Evolutionary conservation across 106 monocot genomes (phyloP), one percentile per base, ranked within the genome.

Genomic region (Narthecium ossifragum): DNA sequence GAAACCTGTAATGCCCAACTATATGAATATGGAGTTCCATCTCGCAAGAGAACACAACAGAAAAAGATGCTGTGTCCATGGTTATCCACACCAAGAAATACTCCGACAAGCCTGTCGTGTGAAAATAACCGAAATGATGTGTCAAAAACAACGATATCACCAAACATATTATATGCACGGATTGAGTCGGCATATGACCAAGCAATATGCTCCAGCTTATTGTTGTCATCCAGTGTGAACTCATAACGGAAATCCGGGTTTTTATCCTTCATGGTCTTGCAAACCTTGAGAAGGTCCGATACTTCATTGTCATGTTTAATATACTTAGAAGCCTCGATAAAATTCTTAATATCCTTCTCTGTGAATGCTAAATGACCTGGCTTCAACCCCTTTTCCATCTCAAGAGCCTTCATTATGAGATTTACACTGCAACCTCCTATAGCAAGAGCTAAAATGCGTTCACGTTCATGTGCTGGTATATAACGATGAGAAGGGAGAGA

Each of bases 41-140:
- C 77, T 13, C 77, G 53, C 76, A 91, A 72, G 31, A 91, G 64
- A 54, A 73, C 91, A 69, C 82, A 79, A 37, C 71, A 66, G 66
- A 91, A 83, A 58, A 91, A 91, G 47, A 83, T 76, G 8, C 71
- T 62, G 66, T 80, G 63, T 17, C 91, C 85, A 60, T 85, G 76
- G 51, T 85, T 91, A 52, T 86, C 85, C n/a, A 91, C 22, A 33
- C 91, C 91, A 58, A 83, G 76, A 82, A 85, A 91, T 5, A 80
- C 74, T 14, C 78, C 81, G 20, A 85, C 63, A 10, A 67, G 67
- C 41, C 79, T 82, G 23, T 80, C 65, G 63, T 85, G 86, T 17
- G 70, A 66, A 68, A 68, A 76, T 25, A 91, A 53, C 37, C 47
- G 71, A 62, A 77, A 74, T 7, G 74, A 53, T 13, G 74, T 75